Percentiles rank a stretch among this genome's conserved stretches.
phyloP scores from a whole-genome alignment of 345 rosid species.

The Pseudoturritis turrita region DNA sequence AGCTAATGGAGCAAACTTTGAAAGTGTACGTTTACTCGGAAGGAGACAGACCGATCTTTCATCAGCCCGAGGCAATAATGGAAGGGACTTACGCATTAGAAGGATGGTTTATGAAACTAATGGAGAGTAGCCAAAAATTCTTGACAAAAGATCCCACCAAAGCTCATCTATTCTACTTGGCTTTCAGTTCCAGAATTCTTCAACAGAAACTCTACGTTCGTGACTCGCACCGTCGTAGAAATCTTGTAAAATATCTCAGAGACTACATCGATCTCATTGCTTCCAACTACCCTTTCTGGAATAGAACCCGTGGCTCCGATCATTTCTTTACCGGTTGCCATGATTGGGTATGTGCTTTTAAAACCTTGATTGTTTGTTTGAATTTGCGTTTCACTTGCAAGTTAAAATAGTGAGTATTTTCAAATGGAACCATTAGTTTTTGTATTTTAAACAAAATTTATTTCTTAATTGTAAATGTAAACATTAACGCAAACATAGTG shows the following conservation, averaged over 20 bases:
- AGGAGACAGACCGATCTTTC: conserved; percentile 67
- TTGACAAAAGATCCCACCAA: conserved; percentile 53
- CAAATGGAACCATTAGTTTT: not conserved
- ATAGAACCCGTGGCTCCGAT: conserved; percentile 72
- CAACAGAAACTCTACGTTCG: conserved; percentile 55
- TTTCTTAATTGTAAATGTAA: not conserved
- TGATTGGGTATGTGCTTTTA: conserved; percentile 57
- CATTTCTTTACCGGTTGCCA: conserved; percentile 87
- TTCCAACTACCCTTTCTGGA: conserved; percentile 67
- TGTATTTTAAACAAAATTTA: not conserved
- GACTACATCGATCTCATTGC: conserved; percentile 47
- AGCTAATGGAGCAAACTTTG: conserved; percentile 64
- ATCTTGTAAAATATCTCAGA: conserved; percentile 48
- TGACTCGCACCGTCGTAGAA: conserved; percentile 51
- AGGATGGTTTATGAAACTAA: conserved; percentile 87
- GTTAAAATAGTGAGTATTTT: not conserved
- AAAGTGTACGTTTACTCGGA: conserved; percentile 71
- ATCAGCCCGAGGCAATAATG: conserved; percentile 47
- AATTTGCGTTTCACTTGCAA: not conserved
- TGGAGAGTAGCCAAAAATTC: conserved; percentile 56
- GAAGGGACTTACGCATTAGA: conserved; percentile 77
- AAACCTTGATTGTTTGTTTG: not conserved
- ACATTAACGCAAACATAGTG: too few relatives aligned
- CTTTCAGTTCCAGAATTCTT: conserved; percentile 68
- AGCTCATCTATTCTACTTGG: conserved; percentile 77